Conservation (phyloP, 306 rosid species). For the Glycine tomentella region DNA sequence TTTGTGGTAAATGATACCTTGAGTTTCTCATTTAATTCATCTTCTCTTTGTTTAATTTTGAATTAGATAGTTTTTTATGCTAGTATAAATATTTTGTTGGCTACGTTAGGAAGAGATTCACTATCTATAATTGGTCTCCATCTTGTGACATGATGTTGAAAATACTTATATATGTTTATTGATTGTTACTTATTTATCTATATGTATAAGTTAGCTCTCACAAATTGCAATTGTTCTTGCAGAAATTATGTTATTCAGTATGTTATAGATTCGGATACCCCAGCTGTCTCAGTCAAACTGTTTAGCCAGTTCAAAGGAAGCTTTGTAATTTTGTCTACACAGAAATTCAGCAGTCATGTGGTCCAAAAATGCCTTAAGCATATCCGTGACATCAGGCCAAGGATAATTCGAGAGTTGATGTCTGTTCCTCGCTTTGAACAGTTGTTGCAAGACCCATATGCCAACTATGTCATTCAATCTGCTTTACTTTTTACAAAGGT, state of each 20-base stretch:
- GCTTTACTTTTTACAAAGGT: conserved; percentile 72
- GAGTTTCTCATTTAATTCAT: too few species aligned
- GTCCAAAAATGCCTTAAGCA: conserved; percentile 71
- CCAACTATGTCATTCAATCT: conserved; percentile 74
- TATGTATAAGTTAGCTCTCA: conserved; percentile 1
- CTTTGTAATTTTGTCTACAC: conserved; percentile 59
- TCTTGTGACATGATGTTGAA: too few species aligned
- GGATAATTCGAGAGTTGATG: conserved; percentile 63
- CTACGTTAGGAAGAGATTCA: too few species aligned
- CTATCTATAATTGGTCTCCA: too few species aligned
- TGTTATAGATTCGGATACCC: conserved; percentile 60
- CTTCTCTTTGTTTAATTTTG: too few species aligned
- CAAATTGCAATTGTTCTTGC: conserved; percentile 39
- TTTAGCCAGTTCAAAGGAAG: conserved; percentile 64
- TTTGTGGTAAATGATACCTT: too few species aligned
- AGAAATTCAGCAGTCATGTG: conserved; percentile 81
- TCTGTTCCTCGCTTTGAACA: conserved; percentile 58
- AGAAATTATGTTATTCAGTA: conserved; percentile 85
- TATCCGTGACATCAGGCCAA: conserved; percentile 55
- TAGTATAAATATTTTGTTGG: too few species aligned
- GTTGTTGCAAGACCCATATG: conserved; percentile 76
- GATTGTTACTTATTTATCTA: neutral
- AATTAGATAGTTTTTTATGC: too few species aligned
- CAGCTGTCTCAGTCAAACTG: conserved; percentile 50
- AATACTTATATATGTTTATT: neutral